Base-by-base conservation (phyloP, 305 asterid genomes). In the Coffea humblotiana region DNA sequence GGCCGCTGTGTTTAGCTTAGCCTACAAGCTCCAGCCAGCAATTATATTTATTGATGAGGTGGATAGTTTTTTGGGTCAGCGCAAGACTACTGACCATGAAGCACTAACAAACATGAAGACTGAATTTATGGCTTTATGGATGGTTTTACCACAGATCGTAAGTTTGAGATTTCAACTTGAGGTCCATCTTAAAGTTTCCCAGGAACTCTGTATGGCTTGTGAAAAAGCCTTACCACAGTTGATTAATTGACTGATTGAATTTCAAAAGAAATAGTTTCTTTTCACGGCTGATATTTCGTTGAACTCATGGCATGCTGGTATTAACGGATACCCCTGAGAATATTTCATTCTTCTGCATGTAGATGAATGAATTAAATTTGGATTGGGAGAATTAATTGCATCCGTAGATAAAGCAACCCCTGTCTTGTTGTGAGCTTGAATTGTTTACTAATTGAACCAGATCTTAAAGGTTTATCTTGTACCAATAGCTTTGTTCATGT, bases 41-140 rank as follows among this genome's bases (percentile, higher is more conserved):
- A 93, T 95, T 81, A 93, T 95, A 51, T 95, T 95, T 79, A 93
- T 95, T 16, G 98, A 95, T 66, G 99, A 95, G 85, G 99, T 90
- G 81, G 99, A 95, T 80, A 90, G 99, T 82, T 93, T 95, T 81
- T 82, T 93, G 90, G 98, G 98, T 25, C 97, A 92, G 82, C 97
- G 98, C 72, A 93, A 90, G 89, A 61, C 90, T 75, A 78, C 89
- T 72, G 99, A 95, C 79, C 92, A 93, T 76, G 98, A 95, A 88
- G 94, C 95, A 70, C 79, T 91, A 73, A 85, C 88, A 75, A 93
- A 92, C 88, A 93, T 93, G 98, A 95, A 95, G 85, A 93, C 99
- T 56, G 99, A 95, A 77, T 95, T 95, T 86, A 95, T 95, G 99
- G 92, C 99, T 86, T 77, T 95, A 83, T 93, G 98, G 98, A 95